A percentile compares a stretch with the other conserved stretches of the same genome.
phyloP scores from a whole-genome alignment of 176 grass and related monocot species.

The Bothriochloa decipiens region DNA sequence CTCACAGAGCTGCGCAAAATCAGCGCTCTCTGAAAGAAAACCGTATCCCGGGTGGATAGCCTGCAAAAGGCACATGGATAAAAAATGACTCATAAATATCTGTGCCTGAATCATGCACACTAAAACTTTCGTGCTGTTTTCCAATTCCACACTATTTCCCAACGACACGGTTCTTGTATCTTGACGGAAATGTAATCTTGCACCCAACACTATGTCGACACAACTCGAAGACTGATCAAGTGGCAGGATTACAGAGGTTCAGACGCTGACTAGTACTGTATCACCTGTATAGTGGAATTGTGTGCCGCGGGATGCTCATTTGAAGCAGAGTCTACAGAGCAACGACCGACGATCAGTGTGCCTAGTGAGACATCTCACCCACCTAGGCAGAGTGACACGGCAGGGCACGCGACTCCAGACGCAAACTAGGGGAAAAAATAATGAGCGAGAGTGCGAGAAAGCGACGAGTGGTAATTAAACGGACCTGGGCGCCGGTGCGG shows the following conservation, averaged over 20 bases:
- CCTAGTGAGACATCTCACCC: neutral
- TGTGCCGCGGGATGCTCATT: neutral
- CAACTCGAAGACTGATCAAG: neutral
- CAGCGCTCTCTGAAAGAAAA: slow-evolving; percentile 95
- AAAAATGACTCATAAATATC: no score
- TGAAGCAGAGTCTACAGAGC: neutral
- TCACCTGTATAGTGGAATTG: neutral
- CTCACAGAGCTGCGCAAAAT: slow-evolving; percentile 85
- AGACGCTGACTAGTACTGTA: neutral
- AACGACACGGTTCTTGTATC: neutral
- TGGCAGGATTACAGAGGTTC: neutral
- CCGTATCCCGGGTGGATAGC: slow-evolving; percentile 93
- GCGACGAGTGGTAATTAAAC: neutral
- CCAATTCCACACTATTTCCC: neutral
- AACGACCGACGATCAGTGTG: neutral
- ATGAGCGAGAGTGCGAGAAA: neutral
- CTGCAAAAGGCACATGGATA: no score
- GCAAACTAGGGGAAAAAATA: neutral
- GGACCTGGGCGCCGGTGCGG: slow-evolving; percentile 76
- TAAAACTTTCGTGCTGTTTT: neutral
- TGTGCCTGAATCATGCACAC: neutral
- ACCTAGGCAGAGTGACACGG: neutral
- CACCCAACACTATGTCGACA: neutral
- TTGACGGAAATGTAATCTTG: neutral
- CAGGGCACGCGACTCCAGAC: neutral